Base-by-base conservation (phyloP, 2,329 filamentous ascomycete genomes). In the Rutstroemia sp. region DNA sequence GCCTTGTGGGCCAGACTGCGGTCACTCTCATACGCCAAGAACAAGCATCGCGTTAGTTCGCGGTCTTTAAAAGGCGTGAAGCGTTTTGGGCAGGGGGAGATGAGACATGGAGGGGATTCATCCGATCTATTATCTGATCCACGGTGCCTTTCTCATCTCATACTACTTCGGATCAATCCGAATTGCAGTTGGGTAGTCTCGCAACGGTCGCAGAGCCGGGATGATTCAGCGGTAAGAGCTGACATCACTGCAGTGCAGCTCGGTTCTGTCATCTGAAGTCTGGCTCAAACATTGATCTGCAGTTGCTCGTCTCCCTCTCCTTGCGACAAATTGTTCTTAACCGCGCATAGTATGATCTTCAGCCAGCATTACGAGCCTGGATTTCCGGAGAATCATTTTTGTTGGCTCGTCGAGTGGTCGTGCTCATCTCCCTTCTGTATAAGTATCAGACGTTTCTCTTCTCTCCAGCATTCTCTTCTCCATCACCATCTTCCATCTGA, bases 321-420 rank as follows among this genome's bases (percentile, higher is more conserved):
- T 37, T 27, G 19, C 3, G 9, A n/a, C 14, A 4, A 37, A 5
- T 23, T 16, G 49, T 34, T 16, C 21, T 42, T 50, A 55, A 30
- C 14, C 52, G 46, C 52, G 14, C 9, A 37, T 50, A 50, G 52
- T 49, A 55, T 55, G 52, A 55, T 54, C 21, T 54, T 7, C 52
- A 16, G 21, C 45, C 3, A 54, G 52, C 45, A 49, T 50, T 19
- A 2, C 12, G 18, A 18, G 14, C 18, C 10, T 42, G 6, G 3
- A 30, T 9, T n/a, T 14, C 5, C 4, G 3, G 5, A 27, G 14
- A 25, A 8, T 14, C 4, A 9, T 19, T n/a, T 21, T n/a, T 7
- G 19, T 14, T 37, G 8, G 52, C 48, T 37, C 16, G 5, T 23
- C 16, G 38, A 9, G 14, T 9, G 2, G 0, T 50, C 3, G 19